phyloP scores from a whole-genome alignment of 2,329 filamentous ascomycete genomes.

The Gyromitra esculenta region DNA sequence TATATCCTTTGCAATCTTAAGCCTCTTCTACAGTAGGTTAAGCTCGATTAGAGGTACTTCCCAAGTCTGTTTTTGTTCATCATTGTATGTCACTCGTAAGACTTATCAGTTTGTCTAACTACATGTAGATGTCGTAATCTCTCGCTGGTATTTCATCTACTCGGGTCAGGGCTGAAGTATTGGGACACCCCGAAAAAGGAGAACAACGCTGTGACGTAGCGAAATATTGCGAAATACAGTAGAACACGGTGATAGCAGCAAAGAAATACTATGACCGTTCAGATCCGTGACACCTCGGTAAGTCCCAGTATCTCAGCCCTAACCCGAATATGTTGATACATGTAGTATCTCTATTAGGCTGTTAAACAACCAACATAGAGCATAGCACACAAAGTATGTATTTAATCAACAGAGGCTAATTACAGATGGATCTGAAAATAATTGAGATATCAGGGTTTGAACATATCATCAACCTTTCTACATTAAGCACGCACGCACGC shows the following conservation, averaged over 20 bases:
- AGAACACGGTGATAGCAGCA: too few relatives aligned
- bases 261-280: too few relatives aligned
- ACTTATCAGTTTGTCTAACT: background rate
- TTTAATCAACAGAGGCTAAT: background rate
- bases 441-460: background rate
- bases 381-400: background rate
- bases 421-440: background rate
- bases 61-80: background rate
- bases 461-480: background rate
- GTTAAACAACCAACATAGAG: constrained; percentile 4
- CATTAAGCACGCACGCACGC: background rate
- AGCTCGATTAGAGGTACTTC: background rate
- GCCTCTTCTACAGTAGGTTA: background rate
- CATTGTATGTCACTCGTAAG: constrained; percentile 43
- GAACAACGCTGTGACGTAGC: too few relatives aligned
- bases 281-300: too few relatives aligned
- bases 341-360: constrained; percentile 1
- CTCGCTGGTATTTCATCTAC: too few relatives aligned
- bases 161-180: too few relatives aligned
- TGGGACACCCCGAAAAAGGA: too few relatives aligned
- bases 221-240: too few relatives aligned
- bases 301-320: background rate
- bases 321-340: background rate
- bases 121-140: background rate
- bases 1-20: background rate